Conservation (phyloP, 192 early-diverging fungal genomes). For the Borealophlyctis nickersoniae region DNA sequence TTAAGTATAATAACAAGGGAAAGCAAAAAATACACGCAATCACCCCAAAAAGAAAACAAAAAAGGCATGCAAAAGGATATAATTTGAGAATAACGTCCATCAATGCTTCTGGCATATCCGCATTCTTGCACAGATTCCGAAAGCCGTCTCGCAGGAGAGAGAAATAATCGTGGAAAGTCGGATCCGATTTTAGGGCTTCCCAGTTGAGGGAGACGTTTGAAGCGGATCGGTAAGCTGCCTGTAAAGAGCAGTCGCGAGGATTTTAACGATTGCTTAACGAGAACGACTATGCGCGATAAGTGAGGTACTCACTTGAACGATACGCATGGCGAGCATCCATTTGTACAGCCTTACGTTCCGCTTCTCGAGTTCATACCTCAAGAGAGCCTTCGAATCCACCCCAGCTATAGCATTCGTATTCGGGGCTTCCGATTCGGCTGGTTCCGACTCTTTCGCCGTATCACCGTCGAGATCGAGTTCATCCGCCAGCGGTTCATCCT, state of each 20-base stretch:
- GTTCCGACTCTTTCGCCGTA: neutral
- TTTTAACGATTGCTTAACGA: no score
- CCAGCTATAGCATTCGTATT: neutral
- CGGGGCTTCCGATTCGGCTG: neutral
- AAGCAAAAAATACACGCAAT: no score
- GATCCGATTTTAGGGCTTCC: constrained; percentile 42
- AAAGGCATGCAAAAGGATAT: no score
- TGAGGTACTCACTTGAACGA: constrained; percentile 56
- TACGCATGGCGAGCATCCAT: constrained; percentile 55
- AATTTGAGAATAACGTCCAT: constrained; percentile 42
- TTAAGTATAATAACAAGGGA: no score
- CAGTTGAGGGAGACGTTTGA: constrained; percentile 45
- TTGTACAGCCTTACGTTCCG: constrained; percentile 52
- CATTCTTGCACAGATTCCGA: constrained; percentile 41
- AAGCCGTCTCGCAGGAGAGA: constrained; percentile 45
- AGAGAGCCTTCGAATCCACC: constrained; percentile 16
- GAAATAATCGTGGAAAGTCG: constrained; percentile 49
- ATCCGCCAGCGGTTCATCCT: constrained; percentile 22
- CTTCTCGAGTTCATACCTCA: constrained; percentile 19
- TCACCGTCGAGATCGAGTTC: constrained; percentile 15
- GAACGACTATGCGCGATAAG: no score
- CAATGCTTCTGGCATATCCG: constrained; percentile 49
- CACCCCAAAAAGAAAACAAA: no score
- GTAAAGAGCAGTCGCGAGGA: neutral
- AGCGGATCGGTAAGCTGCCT: constrained; percentile 43